Conservation (phyloP, 2,329 filamentous ascomycete species). For the Diaporthe citri region DNA sequence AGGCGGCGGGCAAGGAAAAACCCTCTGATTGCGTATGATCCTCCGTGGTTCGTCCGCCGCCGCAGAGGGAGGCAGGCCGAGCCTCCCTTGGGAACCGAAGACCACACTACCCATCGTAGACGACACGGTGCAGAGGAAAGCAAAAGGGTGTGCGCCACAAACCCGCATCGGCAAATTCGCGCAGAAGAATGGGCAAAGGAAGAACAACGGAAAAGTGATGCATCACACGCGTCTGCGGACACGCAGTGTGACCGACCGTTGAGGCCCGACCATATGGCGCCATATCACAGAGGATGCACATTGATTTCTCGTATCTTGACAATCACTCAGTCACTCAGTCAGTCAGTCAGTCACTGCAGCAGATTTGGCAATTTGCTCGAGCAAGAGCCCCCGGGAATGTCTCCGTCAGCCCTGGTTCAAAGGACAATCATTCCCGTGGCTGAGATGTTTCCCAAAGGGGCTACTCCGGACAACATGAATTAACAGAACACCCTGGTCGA, state of each 20-base stretch:
- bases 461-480: neutral
- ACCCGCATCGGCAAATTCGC: slow-evolving; percentile 25
- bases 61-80: neutral
- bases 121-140: neutral
- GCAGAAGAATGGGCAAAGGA: neutral
- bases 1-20: neutral
- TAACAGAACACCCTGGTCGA: neutral
- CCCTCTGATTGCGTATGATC: neutral
- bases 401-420: neutral
- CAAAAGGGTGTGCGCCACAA: slow-evolving; percentile 21
- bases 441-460: neutral
- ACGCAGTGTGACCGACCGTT: slow-evolving; percentile 12
- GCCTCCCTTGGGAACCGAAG: neutral
- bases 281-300: neutral
- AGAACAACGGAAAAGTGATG: neutral
- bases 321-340: neutral
- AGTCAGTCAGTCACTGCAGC: neutral
- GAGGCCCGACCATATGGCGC: neutral
- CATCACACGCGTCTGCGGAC: slow-evolving; percentile 4
- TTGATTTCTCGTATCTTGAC: neutral
- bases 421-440: neutral
- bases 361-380: neutral
- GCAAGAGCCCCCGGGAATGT: neutral
- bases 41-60: neutral
- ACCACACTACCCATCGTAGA: neutral